phyloP scores from a whole-genome alignment of 345 rosid genomes.

The Tarenaya hassleriana region DNA sequence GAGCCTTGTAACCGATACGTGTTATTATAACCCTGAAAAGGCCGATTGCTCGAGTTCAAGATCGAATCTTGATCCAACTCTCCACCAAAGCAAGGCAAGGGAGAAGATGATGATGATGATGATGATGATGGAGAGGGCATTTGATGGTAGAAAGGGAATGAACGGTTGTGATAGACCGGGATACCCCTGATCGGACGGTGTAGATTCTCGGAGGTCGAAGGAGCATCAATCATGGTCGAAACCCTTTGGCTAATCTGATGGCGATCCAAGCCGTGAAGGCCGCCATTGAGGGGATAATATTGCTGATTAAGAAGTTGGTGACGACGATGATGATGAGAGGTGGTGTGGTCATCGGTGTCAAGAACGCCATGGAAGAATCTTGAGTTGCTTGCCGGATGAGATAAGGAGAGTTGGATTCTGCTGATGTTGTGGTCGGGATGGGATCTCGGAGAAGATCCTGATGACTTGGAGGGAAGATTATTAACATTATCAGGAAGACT shows the following conservation, averaged over 20 bases:
- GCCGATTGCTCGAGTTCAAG: slow-evolving; percentile 34
- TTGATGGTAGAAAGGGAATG: slow-evolving; percentile 59
- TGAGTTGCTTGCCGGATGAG: slow-evolving; percentile 19
- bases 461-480: slow-evolving; percentile 19
- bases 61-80: slow-evolving; percentile 49
- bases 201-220: slow-evolving; percentile 19
- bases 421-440: slow-evolving; percentile 14
- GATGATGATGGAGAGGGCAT: slow-evolving; percentile 29
- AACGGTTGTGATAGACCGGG: slow-evolving; percentile 71
- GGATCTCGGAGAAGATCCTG: slow-evolving; percentile 20
- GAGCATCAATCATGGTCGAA: slow-evolving; percentile 24
- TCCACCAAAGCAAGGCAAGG: slow-evolving; percentile 40
- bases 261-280: slow-evolving; percentile 11
- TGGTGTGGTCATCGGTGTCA: slow-evolving; percentile 19
- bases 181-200: slow-evolving; percentile 71
- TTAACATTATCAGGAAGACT: slow-evolving; percentile 42
- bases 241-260: slow-evolving; percentile 25
- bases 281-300: not conserved
- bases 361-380: slow-evolving; percentile 26
- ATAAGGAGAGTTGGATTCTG: slow-evolving; percentile 29
- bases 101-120: slow-evolving; percentile 33
- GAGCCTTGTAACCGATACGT: slow-evolving; percentile 33
- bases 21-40: slow-evolving; percentile 21
- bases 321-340: slow-evolving; percentile 26
- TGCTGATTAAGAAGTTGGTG: slow-evolving; percentile 22